Conservation (phyloP, 2,329 filamentous ascomycete genomes). For the Seiridium unicorne region DNA sequence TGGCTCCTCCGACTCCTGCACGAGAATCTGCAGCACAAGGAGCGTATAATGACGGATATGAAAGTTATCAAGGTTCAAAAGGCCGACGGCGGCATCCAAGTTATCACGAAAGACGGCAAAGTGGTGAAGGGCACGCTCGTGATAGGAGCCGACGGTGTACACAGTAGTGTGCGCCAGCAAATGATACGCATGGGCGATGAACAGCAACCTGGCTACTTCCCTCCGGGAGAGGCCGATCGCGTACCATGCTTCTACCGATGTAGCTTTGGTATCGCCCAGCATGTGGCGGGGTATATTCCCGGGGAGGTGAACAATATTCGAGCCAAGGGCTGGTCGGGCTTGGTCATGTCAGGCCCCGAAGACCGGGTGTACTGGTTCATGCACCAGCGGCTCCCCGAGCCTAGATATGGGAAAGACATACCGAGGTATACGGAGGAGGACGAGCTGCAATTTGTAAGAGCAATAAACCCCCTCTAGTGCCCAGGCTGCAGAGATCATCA, state of each 20-base stretch:
- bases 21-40: slow-evolving; percentile 29
- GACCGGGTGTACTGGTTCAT: slow-evolving; percentile 34
- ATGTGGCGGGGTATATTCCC: slow-evolving; percentile 17
- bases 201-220: slow-evolving; percentile 22
- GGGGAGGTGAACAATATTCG: slow-evolving; percentile 17
- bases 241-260: slow-evolving; percentile 28
- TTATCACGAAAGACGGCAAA: slow-evolving; percentile 28
- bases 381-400: slow-evolving; percentile 26
- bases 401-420: slow-evolving; percentile 28
- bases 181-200: slow-evolving; percentile 14
- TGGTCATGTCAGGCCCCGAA: slow-evolving; percentile 28
- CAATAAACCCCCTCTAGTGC: background rate
- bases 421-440: slow-evolving; percentile 30
- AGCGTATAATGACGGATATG: slow-evolving; percentile 27
- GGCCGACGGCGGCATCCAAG: slow-evolving; percentile 22
- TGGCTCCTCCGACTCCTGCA: slow-evolving; percentile 31
- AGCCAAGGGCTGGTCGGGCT: slow-evolving; percentile 20
- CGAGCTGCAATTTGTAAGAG: slow-evolving; percentile 23
- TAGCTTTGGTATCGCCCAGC: slow-evolving; percentile 35
- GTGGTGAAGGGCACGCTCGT: slow-evolving; percentile 30
- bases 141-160: slow-evolving; percentile 38
- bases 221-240: slow-evolving; percentile 14
- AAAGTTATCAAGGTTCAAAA: slow-evolving; percentile 25
- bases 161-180: slow-evolving; percentile 33
- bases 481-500: too few species aligned